Conservation (phyloP, 2,329 filamentous ascomycete species). For the Aschersonia sp. region DNA sequence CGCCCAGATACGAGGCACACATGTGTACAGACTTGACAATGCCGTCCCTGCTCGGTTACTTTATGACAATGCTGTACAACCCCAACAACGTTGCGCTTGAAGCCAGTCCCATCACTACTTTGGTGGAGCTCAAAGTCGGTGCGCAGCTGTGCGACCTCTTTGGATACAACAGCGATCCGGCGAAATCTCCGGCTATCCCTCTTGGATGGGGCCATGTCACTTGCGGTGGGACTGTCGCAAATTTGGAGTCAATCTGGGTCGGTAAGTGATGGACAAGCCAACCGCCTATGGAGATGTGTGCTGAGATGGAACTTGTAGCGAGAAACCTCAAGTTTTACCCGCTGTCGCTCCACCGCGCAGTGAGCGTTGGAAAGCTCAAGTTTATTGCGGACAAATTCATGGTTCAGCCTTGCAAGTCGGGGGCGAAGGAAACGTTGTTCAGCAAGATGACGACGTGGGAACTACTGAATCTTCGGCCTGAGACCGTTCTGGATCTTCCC, state of each 20-base stretch:
- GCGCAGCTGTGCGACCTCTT: conserved; percentile 29
- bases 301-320: conserved; percentile 11
- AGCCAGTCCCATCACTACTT: conserved; percentile 27
- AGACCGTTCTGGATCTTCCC: conserved; percentile 24
- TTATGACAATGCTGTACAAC: conserved; percentile 35
- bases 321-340: conserved; percentile 33
- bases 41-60: conserved; percentile 27
- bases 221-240: conserved; percentile 29
- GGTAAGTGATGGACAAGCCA: conserved; percentile 8
- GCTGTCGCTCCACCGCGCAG: conserved; percentile 18
- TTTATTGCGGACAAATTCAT: conserved; percentile 23
- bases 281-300: not conserved
- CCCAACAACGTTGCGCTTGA: conserved; percentile 33
- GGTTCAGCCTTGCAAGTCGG: conserved; percentile 17
- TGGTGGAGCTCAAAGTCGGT: conserved; percentile 28
- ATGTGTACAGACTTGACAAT: conserved; percentile 29
- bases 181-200: conserved; percentile 10
- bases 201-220: conserved; percentile 29
- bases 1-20: conserved; percentile 28
- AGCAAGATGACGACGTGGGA: conserved; percentile 24
- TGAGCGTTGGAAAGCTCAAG: conserved; percentile 20
- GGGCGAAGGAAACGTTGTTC: conserved; percentile 17
- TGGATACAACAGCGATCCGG: conserved; percentile 21
- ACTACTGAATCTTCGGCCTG: conserved; percentile 25
- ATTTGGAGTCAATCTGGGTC: conserved; percentile 31